Evolutionary conservation across 306 rosid species (phyloP).

Genomic region (Prunus mume): DNA sequence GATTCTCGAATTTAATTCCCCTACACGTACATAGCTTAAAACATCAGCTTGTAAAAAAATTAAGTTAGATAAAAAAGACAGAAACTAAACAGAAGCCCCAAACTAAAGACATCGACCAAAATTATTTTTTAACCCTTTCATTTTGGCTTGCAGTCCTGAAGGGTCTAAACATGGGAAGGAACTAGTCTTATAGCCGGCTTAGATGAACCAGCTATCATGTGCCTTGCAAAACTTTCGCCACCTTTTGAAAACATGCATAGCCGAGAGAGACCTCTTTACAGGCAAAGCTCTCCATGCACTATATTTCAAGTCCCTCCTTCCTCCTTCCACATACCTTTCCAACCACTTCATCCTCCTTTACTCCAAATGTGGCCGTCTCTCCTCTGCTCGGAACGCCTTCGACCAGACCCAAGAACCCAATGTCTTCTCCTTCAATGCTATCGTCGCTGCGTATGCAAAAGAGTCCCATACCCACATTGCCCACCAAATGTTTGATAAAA

Average conservation of each 20-base stretch:
- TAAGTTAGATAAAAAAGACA: too few species aligned
- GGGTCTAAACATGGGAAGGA: too few species aligned
- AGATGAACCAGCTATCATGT: slow-evolving; percentile 43
- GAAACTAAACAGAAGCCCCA: too few species aligned
- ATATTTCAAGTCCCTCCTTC: slow-evolving; percentile 42
- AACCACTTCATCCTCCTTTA: slow-evolving; percentile 51
- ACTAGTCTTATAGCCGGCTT: background rate
- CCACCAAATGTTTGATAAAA: slow-evolving; percentile 38
- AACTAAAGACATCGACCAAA: too few species aligned
- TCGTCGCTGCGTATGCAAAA: slow-evolving; percentile 30
- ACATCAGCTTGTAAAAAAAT: too few species aligned
- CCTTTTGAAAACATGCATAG: slow-evolving; percentile 51
- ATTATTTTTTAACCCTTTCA: too few species aligned
- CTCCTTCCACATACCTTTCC: slow-evolving; percentile 50
- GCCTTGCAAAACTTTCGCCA: slow-evolving; percentile 42
- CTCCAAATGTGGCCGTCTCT: slow-evolving; percentile 47
- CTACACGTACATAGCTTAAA: too few species aligned
- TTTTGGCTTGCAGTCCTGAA: too few species aligned
- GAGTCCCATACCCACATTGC: slow-evolving; percentile 29
- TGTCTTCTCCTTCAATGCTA: slow-evolving; percentile 47
- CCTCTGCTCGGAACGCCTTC: slow-evolving; percentile 36
- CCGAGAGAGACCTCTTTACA: slow-evolving; percentile 36
- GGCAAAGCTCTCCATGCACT: slow-evolving; percentile 50
- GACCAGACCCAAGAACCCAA: slow-evolving; percentile 34
- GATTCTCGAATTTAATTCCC: too few species aligned